These are phyloP conservation scores for Rhytidhysteron rufulum DNA, from an alignment of 2,329 filamentous ascomycete species.

Conservation along the genomic window DNA sequence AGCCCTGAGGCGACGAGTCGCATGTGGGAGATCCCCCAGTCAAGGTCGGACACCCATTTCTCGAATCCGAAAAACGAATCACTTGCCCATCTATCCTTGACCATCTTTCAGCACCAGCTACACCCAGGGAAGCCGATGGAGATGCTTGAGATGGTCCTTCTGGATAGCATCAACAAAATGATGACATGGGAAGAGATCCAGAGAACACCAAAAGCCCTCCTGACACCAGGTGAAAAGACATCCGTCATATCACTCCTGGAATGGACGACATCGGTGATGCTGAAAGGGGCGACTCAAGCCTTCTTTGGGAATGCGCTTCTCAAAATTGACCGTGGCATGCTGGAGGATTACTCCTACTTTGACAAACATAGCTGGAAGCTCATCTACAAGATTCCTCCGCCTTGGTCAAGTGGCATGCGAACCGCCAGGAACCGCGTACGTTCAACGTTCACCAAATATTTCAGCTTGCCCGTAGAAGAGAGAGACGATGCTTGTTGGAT, in stretches of 20 bases:
- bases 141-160: not conserved
- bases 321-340: not conserved
- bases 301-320: not conserved
- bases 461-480: conserved; percentile 2
- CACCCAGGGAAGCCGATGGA: conserved; percentile 4
- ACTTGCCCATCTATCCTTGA: conserved; percentile 1
- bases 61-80: conserved; percentile 2
- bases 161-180: not conserved
- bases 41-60: too few species aligned
- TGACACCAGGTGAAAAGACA: not conserved
- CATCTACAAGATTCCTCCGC: conserved; percentile 3
- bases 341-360: conserved; percentile 3
- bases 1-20: not conserved
- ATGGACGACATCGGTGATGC: not conserved
- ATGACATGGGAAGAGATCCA: not conserved
- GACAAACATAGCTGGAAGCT: conserved; percentile 6
- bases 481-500: conserved; percentile 2
- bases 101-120: conserved; percentile 4
- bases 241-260: not conserved
- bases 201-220: not conserved
- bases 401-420: not conserved
- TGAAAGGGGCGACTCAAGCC: conserved; percentile 1
- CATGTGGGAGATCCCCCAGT: not conserved
- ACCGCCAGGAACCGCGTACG: not conserved
- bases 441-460: conserved; percentile 2